A percentile compares a stretch with the other conserved stretches of the same genome.
phyloP scores from a whole-genome alignment of 1,284 basidiomycete genomes.

The Ustilago bromivora region DNA sequence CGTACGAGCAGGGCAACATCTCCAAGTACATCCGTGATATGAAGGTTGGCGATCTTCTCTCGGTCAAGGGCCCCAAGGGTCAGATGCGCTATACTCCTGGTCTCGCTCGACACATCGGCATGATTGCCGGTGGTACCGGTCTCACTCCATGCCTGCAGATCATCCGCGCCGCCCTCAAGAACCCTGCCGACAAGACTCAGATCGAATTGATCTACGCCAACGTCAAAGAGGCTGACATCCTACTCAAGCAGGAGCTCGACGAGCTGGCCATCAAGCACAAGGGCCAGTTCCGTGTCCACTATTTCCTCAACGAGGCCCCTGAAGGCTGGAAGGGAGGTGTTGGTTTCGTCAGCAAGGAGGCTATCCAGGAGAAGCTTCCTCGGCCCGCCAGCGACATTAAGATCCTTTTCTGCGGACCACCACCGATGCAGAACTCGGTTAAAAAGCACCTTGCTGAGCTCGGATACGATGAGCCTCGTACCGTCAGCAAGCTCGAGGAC shows the following conservation, averaged over 20 bases:
- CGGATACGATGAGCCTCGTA: slow-evolving; percentile 85
- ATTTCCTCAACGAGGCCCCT: slow-evolving; percentile 94
- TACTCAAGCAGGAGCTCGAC: slow-evolving; percentile 88
- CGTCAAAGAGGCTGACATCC: slow-evolving; percentile 74
- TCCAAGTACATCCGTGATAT: slow-evolving; percentile 83
- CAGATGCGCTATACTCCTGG: slow-evolving; percentile 74
- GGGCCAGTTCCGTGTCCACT: slow-evolving; percentile 80
- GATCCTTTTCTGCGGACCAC: slow-evolving; percentile 76
- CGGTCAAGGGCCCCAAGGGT: slow-evolving; percentile 95
- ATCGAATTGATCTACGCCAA: slow-evolving; percentile 97
- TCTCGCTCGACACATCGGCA: slow-evolving; percentile 77
- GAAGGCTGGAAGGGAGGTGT: slow-evolving; percentile 85
- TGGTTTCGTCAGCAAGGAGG: slow-evolving; percentile 94
- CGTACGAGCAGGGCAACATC: slow-evolving; percentile 96
- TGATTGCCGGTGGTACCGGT: slow-evolving; percentile 94
- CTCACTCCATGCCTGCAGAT: slow-evolving; percentile 90
- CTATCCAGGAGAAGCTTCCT: slow-evolving; percentile 77
- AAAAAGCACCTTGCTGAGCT: slow-evolving; percentile 92
- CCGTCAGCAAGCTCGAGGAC: slow-evolving; percentile 73
- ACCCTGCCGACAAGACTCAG: slow-evolving; percentile 84
- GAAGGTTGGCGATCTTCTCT: slow-evolving; percentile 77
- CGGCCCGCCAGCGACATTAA: slow-evolving; percentile 65
- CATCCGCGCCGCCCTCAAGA: slow-evolving; percentile 87
- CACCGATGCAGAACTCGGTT: slow-evolving; percentile 96
- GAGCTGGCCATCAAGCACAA: slow-evolving; percentile 78